These are phyloP conservation scores for Isatis tinctoria DNA, from an alignment of 345 rosid species.

Conservation along the genomic window DNA sequence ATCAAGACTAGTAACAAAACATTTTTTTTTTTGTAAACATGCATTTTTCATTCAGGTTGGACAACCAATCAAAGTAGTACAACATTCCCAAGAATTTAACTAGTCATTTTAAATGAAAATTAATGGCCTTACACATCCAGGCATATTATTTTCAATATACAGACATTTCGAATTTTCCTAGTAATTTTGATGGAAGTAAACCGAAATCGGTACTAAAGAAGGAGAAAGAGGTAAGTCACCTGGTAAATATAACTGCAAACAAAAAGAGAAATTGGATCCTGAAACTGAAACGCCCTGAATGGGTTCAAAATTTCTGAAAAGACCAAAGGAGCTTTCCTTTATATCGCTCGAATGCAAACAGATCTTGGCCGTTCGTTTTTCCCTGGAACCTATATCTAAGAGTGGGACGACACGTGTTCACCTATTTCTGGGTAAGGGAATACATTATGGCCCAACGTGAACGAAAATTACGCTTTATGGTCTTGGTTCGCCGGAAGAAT, in stretches of 20 bases:
- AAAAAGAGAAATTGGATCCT: neutral
- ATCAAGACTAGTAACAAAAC: constrained; percentile 1
- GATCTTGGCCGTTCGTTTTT: constrained; percentile 18
- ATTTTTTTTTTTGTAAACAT: no score
- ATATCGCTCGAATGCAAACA: constrained; percentile 3
- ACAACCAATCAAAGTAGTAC: no score
- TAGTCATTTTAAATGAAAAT: neutral
- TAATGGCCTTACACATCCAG: neutral
- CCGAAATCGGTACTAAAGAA: neutral
- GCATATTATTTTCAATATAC: neutral
- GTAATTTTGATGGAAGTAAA: neutral
- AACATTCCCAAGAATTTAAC: neutral
- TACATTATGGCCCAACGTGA: neutral
- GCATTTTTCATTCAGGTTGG: no score
- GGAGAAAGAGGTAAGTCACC: neutral
- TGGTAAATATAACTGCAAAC: neutral
- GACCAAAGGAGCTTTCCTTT: constrained; percentile 5
- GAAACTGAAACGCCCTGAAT: neutral
- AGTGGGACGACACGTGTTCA: neutral
- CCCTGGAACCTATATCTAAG: constrained; percentile 15
- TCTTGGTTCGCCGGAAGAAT: constrained; percentile 4
- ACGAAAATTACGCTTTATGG: neutral
- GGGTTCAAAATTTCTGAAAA: constrained; percentile 16
- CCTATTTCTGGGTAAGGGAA: constrained; percentile 3
- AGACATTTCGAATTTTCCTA: no score